Evolutionary conservation across 1,284 basidiomycete genomes (phyloP).

Genomic region (Naganishia cerealis): DNA sequence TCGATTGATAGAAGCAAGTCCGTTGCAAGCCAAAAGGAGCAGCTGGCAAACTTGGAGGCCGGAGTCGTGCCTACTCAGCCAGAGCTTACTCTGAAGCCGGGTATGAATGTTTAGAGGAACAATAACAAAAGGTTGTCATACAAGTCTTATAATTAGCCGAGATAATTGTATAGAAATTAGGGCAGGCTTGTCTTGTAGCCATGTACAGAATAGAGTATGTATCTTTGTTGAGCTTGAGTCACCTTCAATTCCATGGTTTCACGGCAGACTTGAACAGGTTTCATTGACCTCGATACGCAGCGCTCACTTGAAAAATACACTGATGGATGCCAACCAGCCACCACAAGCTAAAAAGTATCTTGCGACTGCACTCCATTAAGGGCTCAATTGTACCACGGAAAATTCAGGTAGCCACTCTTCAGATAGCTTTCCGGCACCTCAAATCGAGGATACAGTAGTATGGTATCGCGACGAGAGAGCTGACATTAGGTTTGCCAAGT

Average conservation of each 20-base stretch:
- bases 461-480: too few species aligned
- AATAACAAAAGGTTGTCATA: not conserved
- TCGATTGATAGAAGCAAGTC: conserved; percentile 12
- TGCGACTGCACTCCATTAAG: too few species aligned
- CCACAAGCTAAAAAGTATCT: too few species aligned
- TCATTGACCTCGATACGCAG: too few species aligned
- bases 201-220: not conserved
- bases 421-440: too few species aligned
- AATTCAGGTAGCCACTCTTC: too few species aligned
- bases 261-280: too few species aligned
- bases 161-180: conserved; percentile 3
- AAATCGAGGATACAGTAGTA: too few species aligned
- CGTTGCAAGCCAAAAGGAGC: not conserved
- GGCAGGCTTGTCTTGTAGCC: not conserved
- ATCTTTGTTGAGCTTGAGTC: not conserved
- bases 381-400: too few species aligned
- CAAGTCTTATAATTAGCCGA: not conserved
- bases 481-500: too few species aligned
- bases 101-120: conserved; percentile 3
- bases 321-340: too few species aligned
- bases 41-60: conserved; percentile 1
- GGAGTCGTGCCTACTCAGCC: conserved; percentile 1
- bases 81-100: conserved; percentile 1
- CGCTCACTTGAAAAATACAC: too few species aligned
- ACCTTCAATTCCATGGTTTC: not conserved